Evolutionary conservation across 768 basidiomycete species (phyloP), one percentile per base, ranked within the genome.

Genomic region (Coprinopsis marcescibilis): DNA sequence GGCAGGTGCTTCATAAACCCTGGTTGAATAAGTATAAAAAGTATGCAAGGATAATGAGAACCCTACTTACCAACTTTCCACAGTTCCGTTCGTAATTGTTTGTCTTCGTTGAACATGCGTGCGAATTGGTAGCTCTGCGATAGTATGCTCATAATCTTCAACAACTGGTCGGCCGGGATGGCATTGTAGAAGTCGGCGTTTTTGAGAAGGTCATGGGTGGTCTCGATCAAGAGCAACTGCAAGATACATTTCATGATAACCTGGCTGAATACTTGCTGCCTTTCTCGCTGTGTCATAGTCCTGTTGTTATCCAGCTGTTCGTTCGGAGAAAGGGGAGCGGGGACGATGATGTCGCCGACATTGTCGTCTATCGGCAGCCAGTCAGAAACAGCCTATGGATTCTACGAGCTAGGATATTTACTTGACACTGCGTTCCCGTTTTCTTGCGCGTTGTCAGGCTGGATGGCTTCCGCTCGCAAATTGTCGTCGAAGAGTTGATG

Each of bases 1-100:
- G 96, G 96, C 24, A 98, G 68, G 62, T 99, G 96, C 62, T 97
- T 96, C 96, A 99, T 99, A 70, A 99, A 99, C 5, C 96, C 94
- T 97, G 50, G 11, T 14, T 35, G 35, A 19, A 17, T 36, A 14
- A 32, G 10, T 43, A 29, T 36, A 26, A 26, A 39, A 8, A 25
- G 12, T 11, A n/a, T 43, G 21, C 29, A 33, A 26, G 21, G 20
- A 34, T 3, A 15, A 11, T 19, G 25, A 11, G 33, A 43, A 3
- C 7, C 27, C 7, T 26, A 83, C 94, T 66, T 52, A 91, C 94
- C 95, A 57, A 97, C 96, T 96, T 95, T 98, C 96, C 96, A 99
- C 47, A 99, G 70, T 3, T 89, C 93, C 37, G 92, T 97, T 12
- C 96, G 79, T 26, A 99, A 75, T 40, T 98, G 96, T 69, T 95